Percentiles rank a stretch among this genome's conserved stretches.
Evolutionary conservation across 768 basidiomycete genomes (phyloP).

Genomic region (Amanita pseudoporphyria): DNA sequence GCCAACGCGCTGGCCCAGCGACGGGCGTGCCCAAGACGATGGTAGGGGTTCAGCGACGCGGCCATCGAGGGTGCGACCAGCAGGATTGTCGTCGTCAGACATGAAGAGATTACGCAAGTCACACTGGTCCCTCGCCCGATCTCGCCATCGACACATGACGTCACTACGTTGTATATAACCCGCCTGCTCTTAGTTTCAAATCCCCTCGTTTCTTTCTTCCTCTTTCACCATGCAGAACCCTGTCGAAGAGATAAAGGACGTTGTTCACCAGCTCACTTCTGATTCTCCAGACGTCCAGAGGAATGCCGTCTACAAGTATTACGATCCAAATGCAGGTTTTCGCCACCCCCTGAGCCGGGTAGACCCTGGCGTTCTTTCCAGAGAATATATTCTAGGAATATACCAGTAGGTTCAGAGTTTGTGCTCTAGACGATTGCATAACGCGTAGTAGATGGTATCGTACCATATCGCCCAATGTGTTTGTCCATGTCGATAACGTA

Average conservation of each 20-base stretch:
- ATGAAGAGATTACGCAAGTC: constrained; percentile 16
- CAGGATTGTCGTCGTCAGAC: constrained; percentile 26
- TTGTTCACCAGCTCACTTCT: constrained; percentile 32
- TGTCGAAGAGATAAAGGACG: constrained; percentile 29
- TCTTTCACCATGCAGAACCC: constrained; percentile 42
- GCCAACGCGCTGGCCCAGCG: constrained; percentile 33
- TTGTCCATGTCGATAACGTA: constrained; percentile 26
- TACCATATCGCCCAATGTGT: constrained; percentile 37
- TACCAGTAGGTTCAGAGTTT: constrained; percentile 31
- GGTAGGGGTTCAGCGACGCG: constrained; percentile 40
- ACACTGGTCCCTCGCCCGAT: neutral
- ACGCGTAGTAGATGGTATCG: constrained; percentile 41
- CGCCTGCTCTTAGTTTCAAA: neutral
- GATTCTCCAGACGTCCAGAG: constrained; percentile 35
- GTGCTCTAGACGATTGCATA: neutral
- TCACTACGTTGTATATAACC: neutral
- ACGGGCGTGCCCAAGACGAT: constrained; percentile 30
- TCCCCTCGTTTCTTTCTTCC: constrained; percentile 2
- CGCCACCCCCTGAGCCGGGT: constrained; percentile 44
- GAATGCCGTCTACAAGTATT: constrained; percentile 34
- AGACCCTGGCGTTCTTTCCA: constrained; percentile 28
- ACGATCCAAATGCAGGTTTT: constrained; percentile 39
- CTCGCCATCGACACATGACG: neutral
- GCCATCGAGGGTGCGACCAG: constrained; percentile 41
- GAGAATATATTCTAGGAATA: constrained; percentile 40